Evolutionary conservation across 192 early-diverging fungal genomes (phyloP).

Genomic region (Podochytrium sp.): DNA sequence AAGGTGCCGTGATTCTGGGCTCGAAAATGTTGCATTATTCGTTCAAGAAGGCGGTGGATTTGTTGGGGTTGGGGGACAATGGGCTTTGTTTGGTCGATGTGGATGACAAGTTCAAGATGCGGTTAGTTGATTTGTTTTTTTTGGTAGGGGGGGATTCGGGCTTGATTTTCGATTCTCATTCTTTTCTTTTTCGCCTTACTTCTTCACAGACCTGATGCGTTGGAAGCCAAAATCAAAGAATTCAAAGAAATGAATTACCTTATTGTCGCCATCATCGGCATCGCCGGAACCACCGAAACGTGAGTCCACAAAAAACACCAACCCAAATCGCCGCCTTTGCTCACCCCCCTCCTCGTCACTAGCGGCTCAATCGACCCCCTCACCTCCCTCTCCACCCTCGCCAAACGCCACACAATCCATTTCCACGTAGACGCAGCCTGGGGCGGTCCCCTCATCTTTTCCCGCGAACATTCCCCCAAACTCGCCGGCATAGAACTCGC

Average conservation of each 20-base stretch:
- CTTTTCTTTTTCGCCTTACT: too few species aligned
- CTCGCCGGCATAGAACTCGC: constrained; percentile 52
- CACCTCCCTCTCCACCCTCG: constrained; percentile 30
- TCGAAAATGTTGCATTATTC: constrained; percentile 60
- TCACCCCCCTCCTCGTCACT: constrained; percentile 23
- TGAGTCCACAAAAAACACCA: constrained; percentile 41
- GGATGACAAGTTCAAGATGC: constrained; percentile 51
- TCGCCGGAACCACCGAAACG: constrained; percentile 61
- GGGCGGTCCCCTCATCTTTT: constrained; percentile 63
- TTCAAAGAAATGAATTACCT: constrained; percentile 37
- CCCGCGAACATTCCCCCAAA: constrained; percentile 49
- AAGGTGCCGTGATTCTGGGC: constrained; percentile 54
- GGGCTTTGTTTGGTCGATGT: constrained; percentile 51
- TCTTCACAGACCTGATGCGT: constrained; percentile 36
- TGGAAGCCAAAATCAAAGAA: constrained; percentile 42
- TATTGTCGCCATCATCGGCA: constrained; percentile 55
- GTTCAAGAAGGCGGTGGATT: constrained; percentile 64
- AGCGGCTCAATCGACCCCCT: constrained; percentile 56
- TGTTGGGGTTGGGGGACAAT: constrained; percentile 59
- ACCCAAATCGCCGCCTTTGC: constrained; percentile 44
- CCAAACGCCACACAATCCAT: constrained; percentile 42
- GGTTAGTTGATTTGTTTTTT: constrained; percentile 18
- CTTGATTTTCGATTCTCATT: too few species aligned
- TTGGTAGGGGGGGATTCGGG: background rate
- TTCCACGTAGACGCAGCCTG: constrained; percentile 65